phyloP scores from a whole-genome alignment of 2,329 filamentous ascomycete species.

The Xylaria sp. region DNA sequence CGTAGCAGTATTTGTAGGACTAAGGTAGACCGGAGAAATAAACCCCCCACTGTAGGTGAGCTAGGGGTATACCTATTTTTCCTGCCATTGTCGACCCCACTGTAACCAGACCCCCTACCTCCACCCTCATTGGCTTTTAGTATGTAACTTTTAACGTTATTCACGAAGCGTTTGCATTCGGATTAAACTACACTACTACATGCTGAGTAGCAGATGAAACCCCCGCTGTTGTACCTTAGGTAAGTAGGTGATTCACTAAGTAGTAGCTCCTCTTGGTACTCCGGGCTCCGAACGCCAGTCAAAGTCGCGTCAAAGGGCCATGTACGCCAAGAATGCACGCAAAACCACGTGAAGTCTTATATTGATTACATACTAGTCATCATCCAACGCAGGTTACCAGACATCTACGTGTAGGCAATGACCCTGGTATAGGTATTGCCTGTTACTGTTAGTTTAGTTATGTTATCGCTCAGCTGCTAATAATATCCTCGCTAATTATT shows the following conservation, averaged over 20 bases:
- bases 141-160: background rate
- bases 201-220: too few relatives aligned
- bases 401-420: background rate
- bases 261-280: background rate
- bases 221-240: background rate
- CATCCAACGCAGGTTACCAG: background rate
- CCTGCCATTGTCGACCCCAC: constrained; percentile 13
- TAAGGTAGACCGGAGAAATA: background rate
- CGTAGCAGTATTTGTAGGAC: background rate
- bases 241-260: background rate
- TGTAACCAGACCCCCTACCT: constrained; percentile 2
- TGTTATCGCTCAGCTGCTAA: background rate
- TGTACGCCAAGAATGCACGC: background rate
- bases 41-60: constrained; percentile 17
- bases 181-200: background rate
- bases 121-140: background rate
- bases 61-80: background rate
- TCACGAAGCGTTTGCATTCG: background rate
- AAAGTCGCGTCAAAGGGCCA: background rate
- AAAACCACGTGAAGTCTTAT: background rate
- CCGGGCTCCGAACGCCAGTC: background rate
- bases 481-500: background rate
- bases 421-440: background rate
- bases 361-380: constrained; percentile 12
- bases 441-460: background rate